Evolutionary conservation across 805 yeast genomes (phyloP).

Genomic region (Wickerhamomyces xylosicus): DNA sequence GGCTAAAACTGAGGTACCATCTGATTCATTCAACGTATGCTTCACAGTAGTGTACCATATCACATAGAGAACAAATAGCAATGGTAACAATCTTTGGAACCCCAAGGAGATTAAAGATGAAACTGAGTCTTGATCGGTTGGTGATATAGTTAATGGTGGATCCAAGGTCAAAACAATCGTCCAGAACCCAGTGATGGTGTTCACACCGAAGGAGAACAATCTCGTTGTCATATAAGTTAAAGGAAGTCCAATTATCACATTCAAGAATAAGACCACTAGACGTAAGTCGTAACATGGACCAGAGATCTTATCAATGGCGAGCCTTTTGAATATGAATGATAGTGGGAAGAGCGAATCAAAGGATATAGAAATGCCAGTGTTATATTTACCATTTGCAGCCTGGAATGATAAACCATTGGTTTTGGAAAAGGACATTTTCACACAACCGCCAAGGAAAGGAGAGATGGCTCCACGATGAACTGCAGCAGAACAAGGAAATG

Average conservation of each 20-base stretch:
- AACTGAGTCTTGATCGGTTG: constrained; percentile 38
- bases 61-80: constrained; percentile 58
- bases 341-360: constrained; percentile 71
- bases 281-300: constrained; percentile 66
- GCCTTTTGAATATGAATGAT: constrained; percentile 48
- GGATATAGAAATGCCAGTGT: constrained; percentile 37
- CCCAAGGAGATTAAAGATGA: constrained; percentile 62
- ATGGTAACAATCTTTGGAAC: constrained; percentile 65
- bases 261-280: constrained; percentile 40
- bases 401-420: constrained; percentile 34
- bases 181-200: constrained; percentile 69
- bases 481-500: constrained; percentile 85
- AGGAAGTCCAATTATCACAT: constrained; percentile 53
- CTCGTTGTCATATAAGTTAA: constrained; percentile 41
- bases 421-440: constrained; percentile 35
- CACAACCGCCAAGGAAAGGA: constrained; percentile 72
- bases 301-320: constrained; percentile 20
- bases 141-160: constrained; percentile 60
- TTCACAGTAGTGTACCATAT: constrained; percentile 51
- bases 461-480: constrained; percentile 77
- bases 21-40: constrained; percentile 30
- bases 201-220: constrained; percentile 48
- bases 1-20: constrained; percentile 27
- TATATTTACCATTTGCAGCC: constrained; percentile 37
- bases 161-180: constrained; percentile 66